Conservation (phyloP, 2,329 filamentous ascomycete species). For the Neofusicoccum kwambonambiense region DNA sequence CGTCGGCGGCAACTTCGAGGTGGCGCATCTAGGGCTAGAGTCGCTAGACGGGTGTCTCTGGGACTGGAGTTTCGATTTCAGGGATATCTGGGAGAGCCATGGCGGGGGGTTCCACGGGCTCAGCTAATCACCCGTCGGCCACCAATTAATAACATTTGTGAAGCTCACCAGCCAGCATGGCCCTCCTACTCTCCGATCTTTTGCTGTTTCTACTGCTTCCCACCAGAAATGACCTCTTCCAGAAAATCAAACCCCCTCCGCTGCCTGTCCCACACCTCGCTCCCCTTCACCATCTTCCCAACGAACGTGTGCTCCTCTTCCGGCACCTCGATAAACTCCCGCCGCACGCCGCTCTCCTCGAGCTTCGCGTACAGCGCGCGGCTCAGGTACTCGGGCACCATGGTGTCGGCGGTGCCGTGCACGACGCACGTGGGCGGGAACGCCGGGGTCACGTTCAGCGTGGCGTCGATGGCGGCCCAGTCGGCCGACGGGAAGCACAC, state of each 20-base stretch:
- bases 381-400: slow-evolving; percentile 42
- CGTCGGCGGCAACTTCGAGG: not conserved
- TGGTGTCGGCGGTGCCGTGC: slow-evolving; percentile 40
- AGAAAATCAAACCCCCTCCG: slow-evolving; percentile 44
- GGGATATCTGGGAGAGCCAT: slow-evolving; percentile 13
- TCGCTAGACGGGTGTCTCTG: slow-evolving; percentile 7
- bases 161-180: too few relatives aligned
- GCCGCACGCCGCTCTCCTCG: slow-evolving; percentile 30
- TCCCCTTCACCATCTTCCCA: slow-evolving; percentile 43
- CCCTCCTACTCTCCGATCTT: too few relatives aligned
- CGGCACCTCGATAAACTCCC: slow-evolving; percentile 39
- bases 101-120: slow-evolving; percentile 6
- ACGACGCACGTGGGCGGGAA: slow-evolving; percentile 44
- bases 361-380: slow-evolving; percentile 29
- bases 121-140: not conserved
- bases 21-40: slow-evolving; percentile 11
- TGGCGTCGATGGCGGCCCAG: slow-evolving; percentile 33
- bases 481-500: slow-evolving; percentile 28
- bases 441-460: slow-evolving; percentile 28
- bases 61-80: slow-evolving; percentile 17
- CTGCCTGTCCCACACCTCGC: slow-evolving; percentile 30
- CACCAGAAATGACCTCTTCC: slow-evolving; percentile 23
- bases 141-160: too few relatives aligned
- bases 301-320: slow-evolving; percentile 48
- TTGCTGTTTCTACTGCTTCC: not conserved